Evolutionary conservation across 2,329 filamentous ascomycete species (phyloP).

Genomic region (Cucurbitaria berberidis): DNA sequence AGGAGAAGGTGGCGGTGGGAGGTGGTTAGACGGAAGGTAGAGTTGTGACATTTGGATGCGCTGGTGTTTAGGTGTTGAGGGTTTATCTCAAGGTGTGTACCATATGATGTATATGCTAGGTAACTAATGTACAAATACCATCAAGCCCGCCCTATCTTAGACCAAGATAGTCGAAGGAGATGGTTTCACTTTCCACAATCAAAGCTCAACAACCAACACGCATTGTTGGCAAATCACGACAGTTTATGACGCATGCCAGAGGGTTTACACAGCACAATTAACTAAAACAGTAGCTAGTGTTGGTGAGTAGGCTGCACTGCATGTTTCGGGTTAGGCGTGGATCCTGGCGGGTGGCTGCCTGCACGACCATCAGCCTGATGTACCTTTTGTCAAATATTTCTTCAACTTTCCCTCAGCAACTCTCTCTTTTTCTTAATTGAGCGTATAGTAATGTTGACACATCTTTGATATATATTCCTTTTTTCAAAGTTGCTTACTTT

Average conservation of each 20-base stretch:
- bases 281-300: too few relatives aligned
- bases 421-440: neutral
- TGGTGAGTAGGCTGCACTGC: neutral
- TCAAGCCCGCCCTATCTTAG: too few relatives aligned
- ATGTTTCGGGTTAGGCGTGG: neutral
- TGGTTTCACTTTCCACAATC: neutral
- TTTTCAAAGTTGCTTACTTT: neutral
- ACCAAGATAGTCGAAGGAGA: neutral
- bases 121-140: neutral
- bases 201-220: neutral
- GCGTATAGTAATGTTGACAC: neutral
- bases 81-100: neutral
- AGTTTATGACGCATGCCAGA: neutral
- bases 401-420: neutral
- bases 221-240: neutral
- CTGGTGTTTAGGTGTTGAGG: neutral
- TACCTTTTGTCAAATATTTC: neutral
- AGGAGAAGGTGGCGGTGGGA: constrained; percentile 36
- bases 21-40: constrained; percentile 39
- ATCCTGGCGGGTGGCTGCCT: constrained; percentile 3
- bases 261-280: too few relatives aligned
- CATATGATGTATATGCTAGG: neutral
- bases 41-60: neutral
- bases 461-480: neutral
- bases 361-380: neutral